phyloP scores from a whole-genome alignment of 169 alveolate genomes.

The Sarcocystis neurona region DNA sequence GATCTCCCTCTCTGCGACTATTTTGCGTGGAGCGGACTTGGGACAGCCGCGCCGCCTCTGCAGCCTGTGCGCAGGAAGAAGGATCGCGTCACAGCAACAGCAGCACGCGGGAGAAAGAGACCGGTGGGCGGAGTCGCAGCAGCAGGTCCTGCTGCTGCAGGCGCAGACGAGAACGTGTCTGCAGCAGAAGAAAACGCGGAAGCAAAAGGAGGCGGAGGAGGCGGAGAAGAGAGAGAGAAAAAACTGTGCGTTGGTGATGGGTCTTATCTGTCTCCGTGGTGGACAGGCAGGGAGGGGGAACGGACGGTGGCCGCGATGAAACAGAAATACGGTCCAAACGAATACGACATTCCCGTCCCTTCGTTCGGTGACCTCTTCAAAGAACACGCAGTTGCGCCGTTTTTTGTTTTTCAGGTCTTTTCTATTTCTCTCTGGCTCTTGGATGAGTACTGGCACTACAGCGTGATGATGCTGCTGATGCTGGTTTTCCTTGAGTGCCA shows the following conservation, averaged over 20 bases:
- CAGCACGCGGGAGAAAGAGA: neutral
- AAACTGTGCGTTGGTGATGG: conserved; percentile 30
- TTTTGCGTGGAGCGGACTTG: conserved; percentile 52
- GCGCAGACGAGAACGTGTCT: too few species aligned
- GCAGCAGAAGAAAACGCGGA: conserved; percentile 12
- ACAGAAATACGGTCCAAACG: conserved; percentile 48
- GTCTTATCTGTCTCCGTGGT: too few species aligned
- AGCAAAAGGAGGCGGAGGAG: conserved; percentile 32
- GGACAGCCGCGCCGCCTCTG: neutral
- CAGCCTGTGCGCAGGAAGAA: too few species aligned
- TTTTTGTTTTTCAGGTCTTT: conserved; percentile 94
- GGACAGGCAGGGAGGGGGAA: too few species aligned
- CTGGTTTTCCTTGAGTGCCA: conserved; percentile 79
- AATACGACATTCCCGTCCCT: conserved; percentile 84
- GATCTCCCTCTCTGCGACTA: conserved; percentile 32
- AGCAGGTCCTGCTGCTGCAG: neutral
- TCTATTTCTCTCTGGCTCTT: conserved; percentile 94
- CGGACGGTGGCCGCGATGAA: too few species aligned
- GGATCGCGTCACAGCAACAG: too few species aligned
- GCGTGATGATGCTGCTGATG: conserved; percentile 88
- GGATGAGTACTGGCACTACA: conserved; percentile 95
- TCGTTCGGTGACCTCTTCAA: conserved; percentile 86
- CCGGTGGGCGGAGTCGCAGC: neutral
- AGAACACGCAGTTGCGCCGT: conserved; percentile 95
- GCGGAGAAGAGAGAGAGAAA: neutral